Evolutionary conservation across 371 early-diverging fungal genomes (phyloP).

Genomic region (Mortierella sp.): DNA sequence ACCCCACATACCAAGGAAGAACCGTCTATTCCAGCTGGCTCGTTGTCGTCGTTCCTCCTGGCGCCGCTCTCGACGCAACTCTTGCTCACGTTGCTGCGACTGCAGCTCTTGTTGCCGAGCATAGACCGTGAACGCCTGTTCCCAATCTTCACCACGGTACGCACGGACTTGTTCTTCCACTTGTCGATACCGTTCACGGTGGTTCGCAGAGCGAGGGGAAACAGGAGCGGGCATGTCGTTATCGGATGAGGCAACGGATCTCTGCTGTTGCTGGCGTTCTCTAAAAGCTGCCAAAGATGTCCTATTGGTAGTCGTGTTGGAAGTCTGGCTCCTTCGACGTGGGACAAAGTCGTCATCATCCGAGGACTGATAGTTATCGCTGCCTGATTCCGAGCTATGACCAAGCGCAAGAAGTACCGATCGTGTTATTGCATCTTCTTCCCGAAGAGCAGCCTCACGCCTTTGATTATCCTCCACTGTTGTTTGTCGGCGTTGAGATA

Average conservation of each 20-base stretch:
- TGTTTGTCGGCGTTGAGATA: slow-evolving; percentile 9
- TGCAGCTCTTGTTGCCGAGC: neutral
- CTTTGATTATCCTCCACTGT: slow-evolving; percentile 17
- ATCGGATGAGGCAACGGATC: no score
- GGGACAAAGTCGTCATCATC: slow-evolving; percentile 7
- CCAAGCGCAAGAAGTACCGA: slow-evolving; percentile 31
- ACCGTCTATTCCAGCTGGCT: slow-evolving; percentile 19
- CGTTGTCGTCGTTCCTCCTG: slow-evolving; percentile 11
- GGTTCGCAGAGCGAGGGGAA: no score
- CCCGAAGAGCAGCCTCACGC: neutral
- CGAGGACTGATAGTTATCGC: neutral
- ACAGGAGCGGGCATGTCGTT: no score
- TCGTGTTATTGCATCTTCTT: slow-evolving; percentile 17
- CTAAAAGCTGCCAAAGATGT: slow-evolving; percentile 9
- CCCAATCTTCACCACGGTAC: no score
- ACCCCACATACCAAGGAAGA: slow-evolving; percentile 17
- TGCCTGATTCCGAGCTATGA: slow-evolving; percentile 22
- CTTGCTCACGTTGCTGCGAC: slow-evolving; percentile 7
- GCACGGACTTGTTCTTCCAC: no score
- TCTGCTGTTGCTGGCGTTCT: slow-evolving; percentile 3
- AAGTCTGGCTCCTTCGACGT: no score
- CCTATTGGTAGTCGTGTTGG: no score
- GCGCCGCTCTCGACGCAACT: neutral
- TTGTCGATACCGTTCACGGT: no score
- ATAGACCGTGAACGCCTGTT: neutral